Conservation (phyloP, 768 basidiomycete genomes). For the Trichaptum fuscoviolaceum region DNA sequence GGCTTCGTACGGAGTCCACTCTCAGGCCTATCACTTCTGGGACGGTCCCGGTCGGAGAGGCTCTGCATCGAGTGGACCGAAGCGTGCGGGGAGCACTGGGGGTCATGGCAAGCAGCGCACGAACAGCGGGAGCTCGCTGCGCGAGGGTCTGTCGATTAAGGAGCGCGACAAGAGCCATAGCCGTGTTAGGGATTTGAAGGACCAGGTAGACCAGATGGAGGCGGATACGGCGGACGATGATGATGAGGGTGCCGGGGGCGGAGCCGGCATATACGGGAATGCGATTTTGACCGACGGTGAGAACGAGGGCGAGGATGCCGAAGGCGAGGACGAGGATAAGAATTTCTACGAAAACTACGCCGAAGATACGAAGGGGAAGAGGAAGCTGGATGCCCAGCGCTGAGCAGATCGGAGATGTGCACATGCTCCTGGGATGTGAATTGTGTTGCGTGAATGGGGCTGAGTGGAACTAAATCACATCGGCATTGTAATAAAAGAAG, state of each 20-base stretch:
- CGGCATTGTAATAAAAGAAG: neutral
- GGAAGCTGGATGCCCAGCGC: conserved; percentile 17
- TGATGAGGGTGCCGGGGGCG: conserved; percentile 29
- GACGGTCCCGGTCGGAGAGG: conserved; percentile 71
- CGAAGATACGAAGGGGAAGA: conserved; percentile 41
- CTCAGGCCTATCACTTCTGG: conserved; percentile 90
- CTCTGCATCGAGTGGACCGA: neutral
- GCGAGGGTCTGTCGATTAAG: neutral
- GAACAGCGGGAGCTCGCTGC: neutral
- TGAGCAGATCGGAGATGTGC: neutral
- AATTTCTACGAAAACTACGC: conserved; percentile 92
- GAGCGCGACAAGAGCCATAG: neutral
- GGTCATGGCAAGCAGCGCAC: neutral
- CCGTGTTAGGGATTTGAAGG: neutral
- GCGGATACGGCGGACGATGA: conserved; percentile 7
- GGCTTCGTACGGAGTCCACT: conserved; percentile 85
- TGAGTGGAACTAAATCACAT: neutral
- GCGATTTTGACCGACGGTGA: conserved; percentile 9
- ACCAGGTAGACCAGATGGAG: neutral
- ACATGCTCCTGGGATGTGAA: neutral
- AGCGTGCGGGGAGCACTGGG: neutral
- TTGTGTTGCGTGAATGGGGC: neutral
- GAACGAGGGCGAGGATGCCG: conserved; percentile 28
- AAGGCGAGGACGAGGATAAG: conserved; percentile 47
- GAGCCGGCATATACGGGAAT: conserved; percentile 13